A percentile compares a stretch with the other conserved stretches of the same genome.
Evolutionary conservation across 2,329 filamentous ascomycete species (phyloP).

Genomic region (Ceratocystis harringtonii): DNA sequence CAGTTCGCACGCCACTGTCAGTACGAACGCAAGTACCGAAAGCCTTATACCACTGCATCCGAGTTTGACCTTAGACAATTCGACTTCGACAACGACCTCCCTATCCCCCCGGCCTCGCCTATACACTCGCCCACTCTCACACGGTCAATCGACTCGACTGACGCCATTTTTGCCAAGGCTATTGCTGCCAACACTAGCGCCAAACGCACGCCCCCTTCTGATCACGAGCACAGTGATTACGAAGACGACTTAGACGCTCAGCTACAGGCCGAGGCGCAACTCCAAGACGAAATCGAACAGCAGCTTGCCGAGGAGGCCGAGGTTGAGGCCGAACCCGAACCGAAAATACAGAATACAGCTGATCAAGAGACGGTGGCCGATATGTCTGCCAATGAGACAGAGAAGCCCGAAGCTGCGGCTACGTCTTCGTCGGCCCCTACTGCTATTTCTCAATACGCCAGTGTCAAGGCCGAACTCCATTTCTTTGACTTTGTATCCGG

Average conservation of each 20-base stretch:
- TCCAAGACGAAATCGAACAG: conserved; percentile 14
- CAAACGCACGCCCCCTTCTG: conserved; percentile 26
- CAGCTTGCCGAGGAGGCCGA: conserved; percentile 37
- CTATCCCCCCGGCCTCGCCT: conserved; percentile 49
- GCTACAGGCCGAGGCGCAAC: conserved; percentile 13
- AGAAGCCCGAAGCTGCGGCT: conserved; percentile 1
- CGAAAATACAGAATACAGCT: not conserved
- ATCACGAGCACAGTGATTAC: conserved; percentile 16
- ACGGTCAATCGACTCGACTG: conserved; percentile 41
- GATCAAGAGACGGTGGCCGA: not conserved
- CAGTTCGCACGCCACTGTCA: conserved; percentile 80
- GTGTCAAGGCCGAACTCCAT: conserved; percentile 72
- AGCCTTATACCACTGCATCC: conserved; percentile 63
- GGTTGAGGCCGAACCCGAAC: not conserved
- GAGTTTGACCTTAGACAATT: conserved; percentile 71
- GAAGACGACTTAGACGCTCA: conserved; percentile 12
- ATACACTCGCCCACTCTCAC: conserved; percentile 42
- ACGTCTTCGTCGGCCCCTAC: not conserved
- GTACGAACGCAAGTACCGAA: conserved; percentile 90
- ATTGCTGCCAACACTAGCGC: conserved; percentile 29
- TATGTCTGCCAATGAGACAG: not conserved
- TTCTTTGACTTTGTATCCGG: conserved; percentile 82
- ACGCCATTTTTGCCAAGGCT: conserved; percentile 39
- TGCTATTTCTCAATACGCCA: conserved; percentile 54
- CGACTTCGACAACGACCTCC: conserved; percentile 52